Evolutionary conservation across 1,284 basidiomycete species (phyloP).

Genomic region (Tylopilus sp.): DNA sequence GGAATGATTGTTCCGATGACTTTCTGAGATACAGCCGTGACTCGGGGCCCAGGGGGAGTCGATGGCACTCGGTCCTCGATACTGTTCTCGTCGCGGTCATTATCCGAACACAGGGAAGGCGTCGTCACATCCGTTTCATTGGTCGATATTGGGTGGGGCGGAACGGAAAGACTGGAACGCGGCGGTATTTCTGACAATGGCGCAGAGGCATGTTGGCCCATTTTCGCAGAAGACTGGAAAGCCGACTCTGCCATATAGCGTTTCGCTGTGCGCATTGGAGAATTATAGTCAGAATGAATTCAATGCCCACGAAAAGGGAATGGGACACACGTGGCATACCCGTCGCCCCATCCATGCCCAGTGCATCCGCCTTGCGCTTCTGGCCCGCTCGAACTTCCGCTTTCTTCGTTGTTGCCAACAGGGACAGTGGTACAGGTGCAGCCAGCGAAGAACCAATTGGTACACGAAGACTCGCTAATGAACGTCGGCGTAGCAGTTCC

Average conservation of each 20-base stretch:
- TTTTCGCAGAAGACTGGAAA: conserved; percentile 6
- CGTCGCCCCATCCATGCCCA: conserved; percentile 12
- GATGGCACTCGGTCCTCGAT: conserved; percentile 47
- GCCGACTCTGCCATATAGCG: conserved; percentile 19
- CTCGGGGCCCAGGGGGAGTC: conserved; percentile 34
- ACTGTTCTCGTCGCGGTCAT: conserved; percentile 46
- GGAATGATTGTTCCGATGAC: not conserved
- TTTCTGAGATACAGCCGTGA: not conserved
- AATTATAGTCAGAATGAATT: conserved; percentile 2
- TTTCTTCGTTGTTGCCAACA: conserved; percentile 6
- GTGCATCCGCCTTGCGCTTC: conserved; percentile 27
- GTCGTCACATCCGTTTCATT: conserved; percentile 43
- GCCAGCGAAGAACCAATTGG: conserved; percentile 24
- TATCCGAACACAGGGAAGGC: conserved; percentile 69
- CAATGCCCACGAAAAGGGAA: not conserved
- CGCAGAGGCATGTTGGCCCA: not conserved
- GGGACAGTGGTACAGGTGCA: conserved; percentile 16
- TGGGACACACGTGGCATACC: conserved; percentile 15
- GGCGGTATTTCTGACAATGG: conserved; percentile 8
- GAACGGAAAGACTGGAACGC: conserved; percentile 5
- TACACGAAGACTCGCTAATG: conserved; percentile 27
- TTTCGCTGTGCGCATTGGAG: conserved; percentile 14
- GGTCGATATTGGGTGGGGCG: conserved; percentile 4
- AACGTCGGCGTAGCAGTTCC: conserved; percentile 28
- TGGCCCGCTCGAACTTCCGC: conserved; percentile 13